Evolutionary conservation across 2,329 filamentous ascomycete genomes (phyloP).

Genomic region (Pseudogymnoascus sp.): DNA sequence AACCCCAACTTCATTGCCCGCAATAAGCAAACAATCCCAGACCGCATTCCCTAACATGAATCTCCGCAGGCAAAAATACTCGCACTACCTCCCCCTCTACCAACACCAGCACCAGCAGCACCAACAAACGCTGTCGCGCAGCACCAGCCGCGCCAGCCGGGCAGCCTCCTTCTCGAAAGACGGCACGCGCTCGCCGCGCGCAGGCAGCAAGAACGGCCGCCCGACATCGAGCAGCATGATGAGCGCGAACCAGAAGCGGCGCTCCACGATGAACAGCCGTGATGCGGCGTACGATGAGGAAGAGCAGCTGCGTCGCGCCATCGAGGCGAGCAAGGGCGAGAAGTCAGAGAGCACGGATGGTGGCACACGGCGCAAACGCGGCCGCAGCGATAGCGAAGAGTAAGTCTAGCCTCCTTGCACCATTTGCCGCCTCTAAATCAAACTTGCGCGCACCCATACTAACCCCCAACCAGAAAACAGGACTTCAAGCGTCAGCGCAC

Average conservation of each 20-base stretch:
- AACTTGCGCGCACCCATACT: slow-evolving; percentile 9
- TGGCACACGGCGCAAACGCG: slow-evolving; percentile 64
- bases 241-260: slow-evolving; percentile 53
- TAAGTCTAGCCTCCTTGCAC: slow-evolving; percentile 41
- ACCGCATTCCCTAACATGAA: neutral
- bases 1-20: slow-evolving; percentile 9
- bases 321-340: slow-evolving; percentile 91
- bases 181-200: slow-evolving; percentile 42
- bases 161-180: slow-evolving; percentile 61
- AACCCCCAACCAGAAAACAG: slow-evolving; percentile 49
- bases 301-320: slow-evolving; percentile 75
- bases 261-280: slow-evolving; percentile 96
- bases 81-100: slow-evolving; percentile 54
- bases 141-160: slow-evolving; percentile 51
- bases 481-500: slow-evolving; percentile 79
- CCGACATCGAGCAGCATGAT: slow-evolving; percentile 36
- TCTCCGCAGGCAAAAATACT: slow-evolving; percentile 50
- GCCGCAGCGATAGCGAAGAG: slow-evolving; percentile 89
- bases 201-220: slow-evolving; percentile 46
- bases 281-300: slow-evolving; percentile 94
- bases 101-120: slow-evolving; percentile 23
- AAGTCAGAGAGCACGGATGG: slow-evolving; percentile 35
- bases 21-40: neutral
- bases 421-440: neutral
- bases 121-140: slow-evolving; percentile 35